A percentile compares a stretch with the other conserved stretches of the same genome.
phyloP scores from a whole-genome alignment of 2,329 filamentous ascomycete genomes.

The Aspergillus chevalieri region DNA sequence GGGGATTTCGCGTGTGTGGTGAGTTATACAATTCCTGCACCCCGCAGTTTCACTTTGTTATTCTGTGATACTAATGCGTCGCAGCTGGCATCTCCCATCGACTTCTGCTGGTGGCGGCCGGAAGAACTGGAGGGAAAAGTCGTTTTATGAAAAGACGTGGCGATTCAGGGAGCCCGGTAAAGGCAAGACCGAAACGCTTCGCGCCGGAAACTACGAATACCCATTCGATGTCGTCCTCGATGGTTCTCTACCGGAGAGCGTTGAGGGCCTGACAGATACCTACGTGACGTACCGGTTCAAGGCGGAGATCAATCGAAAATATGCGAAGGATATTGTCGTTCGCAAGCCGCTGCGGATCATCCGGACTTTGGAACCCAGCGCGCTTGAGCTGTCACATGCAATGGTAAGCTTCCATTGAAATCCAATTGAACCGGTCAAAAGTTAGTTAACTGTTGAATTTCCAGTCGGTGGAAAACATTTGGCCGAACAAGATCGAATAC shows the following conservation, averaged over 20 bases:
- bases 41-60: too few species aligned
- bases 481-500: conserved; percentile 97
- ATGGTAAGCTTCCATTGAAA: conserved; percentile 52
- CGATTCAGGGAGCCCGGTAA: conserved; percentile 54
- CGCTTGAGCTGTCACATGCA: conserved; percentile 72
- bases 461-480: conserved; percentile 82
- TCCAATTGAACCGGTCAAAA: not conserved
- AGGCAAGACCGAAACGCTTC: conserved; percentile 51
- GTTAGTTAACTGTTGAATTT: not conserved
- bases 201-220: conserved; percentile 75
- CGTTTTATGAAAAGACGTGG: conserved; percentile 66
- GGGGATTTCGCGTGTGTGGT: conserved; percentile 64
- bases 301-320: conserved; percentile 82
- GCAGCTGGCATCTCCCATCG: conserved; percentile 32
- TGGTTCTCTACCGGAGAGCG: conserved; percentile 68
- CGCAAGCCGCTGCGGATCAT: conserved; percentile 74
- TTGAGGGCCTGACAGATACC: conserved; percentile 81
- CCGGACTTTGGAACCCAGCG: conserved; percentile 67
- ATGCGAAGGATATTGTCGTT: conserved; percentile 77
- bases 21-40: conserved; percentile 32
- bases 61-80: not conserved
- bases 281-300: conserved; percentile 88
- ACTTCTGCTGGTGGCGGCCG: conserved; percentile 31
- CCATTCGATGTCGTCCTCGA: conserved; percentile 70
- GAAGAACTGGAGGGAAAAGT: conserved; percentile 37